A percentile compares a stretch with the other conserved stretches of the same genome.
These are phyloP conservation scores for Mangifera indica DNA, from an alignment of 345 rosid genomes.

Conservation along the genomic window DNA sequence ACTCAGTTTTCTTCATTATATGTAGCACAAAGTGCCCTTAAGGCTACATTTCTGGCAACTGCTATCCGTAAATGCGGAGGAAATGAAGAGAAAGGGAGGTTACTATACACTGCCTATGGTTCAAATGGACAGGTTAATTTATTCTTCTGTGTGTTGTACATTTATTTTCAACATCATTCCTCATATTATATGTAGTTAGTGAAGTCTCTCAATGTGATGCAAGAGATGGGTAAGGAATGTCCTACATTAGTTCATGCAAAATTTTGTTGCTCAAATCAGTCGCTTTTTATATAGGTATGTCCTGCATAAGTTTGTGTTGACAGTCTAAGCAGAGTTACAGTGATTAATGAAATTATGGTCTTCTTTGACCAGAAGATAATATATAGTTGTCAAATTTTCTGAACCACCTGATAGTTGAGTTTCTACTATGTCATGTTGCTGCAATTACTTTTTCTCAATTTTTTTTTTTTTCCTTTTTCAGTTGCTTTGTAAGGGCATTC, in stretches of 20 bases:
- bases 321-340: not conserved
- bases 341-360: not conserved
- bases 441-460: not conserved
- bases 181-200: not conserved
- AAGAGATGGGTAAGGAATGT: no score
- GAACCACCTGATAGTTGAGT: not conserved
- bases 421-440: not conserved
- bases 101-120: conserved; percentile 77
- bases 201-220: no score
- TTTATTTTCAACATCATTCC: not conserved
- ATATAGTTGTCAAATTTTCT: not conserved
- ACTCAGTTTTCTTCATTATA: conserved; percentile 10
- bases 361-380: not conserved
- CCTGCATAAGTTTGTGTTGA: not conserved
- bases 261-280: not conserved
- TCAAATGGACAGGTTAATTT: conserved; percentile 74
- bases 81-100: conserved; percentile 74
- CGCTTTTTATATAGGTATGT: not conserved
- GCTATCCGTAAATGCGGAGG: conserved; percentile 94
- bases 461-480: not conserved
- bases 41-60: conserved; percentile 76
- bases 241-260: no score
- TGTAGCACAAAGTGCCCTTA: conserved; percentile 72
- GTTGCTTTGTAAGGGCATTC: not conserved
- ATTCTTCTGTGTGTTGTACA: conserved; percentile 9